phyloP scores from a whole-genome alignment of 495 filamentous ascomycete genomes.

The Xylaria intraflava region DNA sequence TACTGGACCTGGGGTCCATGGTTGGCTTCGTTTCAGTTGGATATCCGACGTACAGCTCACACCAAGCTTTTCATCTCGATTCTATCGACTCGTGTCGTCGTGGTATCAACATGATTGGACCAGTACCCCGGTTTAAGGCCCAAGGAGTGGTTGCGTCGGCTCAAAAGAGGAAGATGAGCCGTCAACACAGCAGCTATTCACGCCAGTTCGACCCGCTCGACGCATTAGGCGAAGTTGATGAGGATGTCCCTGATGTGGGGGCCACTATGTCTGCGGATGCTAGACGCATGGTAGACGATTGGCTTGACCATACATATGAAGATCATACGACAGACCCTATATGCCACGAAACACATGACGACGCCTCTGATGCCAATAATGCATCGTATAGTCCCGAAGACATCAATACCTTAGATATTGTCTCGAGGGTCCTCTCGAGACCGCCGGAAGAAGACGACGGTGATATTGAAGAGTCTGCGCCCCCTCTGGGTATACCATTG shows the following conservation, averaged over 20 bases:
- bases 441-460: neutral
- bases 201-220: too few relatives aligned
- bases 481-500: neutral
- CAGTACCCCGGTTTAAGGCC: too few relatives aligned
- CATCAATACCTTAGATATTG: neutral
- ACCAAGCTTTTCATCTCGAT: too few relatives aligned
- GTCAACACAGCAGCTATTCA: too few relatives aligned
- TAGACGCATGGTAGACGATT: neutral
- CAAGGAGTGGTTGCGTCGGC: too few relatives aligned
- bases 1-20: too few relatives aligned
- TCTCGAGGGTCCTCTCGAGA: neutral
- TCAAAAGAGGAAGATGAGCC: too few relatives aligned
- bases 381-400: neutral
- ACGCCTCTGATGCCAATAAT: neutral
- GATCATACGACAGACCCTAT: neutral
- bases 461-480: neutral
- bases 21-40: too few relatives aligned
- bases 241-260: neutral
- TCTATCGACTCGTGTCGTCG: too few relatives aligned
- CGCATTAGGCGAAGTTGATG: too few relatives aligned
- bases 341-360: neutral
- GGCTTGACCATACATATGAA: neutral
- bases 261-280: neutral
- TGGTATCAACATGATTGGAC: too few relatives aligned
- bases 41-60: too few relatives aligned